Percentiles rank a stretch among this genome's conserved stretches.
These are phyloP conservation scores for Scalesia atractyloides DNA, from an alignment of 129 eudicot genomes.

Conservation along the genomic window DNA sequence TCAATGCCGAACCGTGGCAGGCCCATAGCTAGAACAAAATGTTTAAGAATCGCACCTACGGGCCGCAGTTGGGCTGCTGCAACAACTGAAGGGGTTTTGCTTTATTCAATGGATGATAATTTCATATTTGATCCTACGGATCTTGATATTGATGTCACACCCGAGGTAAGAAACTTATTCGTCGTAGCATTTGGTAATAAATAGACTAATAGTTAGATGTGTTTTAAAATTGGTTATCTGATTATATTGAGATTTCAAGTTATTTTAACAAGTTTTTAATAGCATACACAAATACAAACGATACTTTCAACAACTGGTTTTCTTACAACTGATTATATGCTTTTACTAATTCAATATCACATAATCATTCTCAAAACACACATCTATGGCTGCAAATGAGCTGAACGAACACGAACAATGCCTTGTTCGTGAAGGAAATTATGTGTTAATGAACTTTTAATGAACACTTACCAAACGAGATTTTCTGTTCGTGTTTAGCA, in stretches of 20 bases:
- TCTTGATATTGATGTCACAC: constrained; percentile 93
- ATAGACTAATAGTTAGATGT: not conserved
- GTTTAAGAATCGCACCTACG: constrained; percentile 88
- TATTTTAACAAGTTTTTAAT: not conserved
- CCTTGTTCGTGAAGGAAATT: too few species aligned
- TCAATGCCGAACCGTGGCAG: constrained; percentile 83
- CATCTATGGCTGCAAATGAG: too few species aligned
- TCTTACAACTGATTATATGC: not conserved
- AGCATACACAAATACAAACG: not conserved
- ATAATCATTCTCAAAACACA: not conserved
- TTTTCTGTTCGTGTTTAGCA: too few species aligned
- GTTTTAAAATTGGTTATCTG: not conserved
- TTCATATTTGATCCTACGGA: constrained; percentile 98
- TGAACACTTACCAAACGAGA: too few species aligned
- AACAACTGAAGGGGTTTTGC: constrained; percentile 91
- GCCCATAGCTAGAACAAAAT: constrained; percentile 83
- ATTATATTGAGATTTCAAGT: too few species aligned
- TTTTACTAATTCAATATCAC: not conserved
- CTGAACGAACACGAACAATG: too few species aligned
- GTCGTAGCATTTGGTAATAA: not conserved
- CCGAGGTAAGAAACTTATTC: constrained; percentile 53
- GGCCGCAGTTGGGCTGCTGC: constrained; percentile 98
- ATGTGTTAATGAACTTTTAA: too few species aligned
- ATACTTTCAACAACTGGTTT: not conserved
- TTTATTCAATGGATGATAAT: constrained; percentile 90